A percentile compares a stretch with the other conserved stretches of the same genome.
phyloP scores from a whole-genome alignment of 768 basidiomycete genomes.

The Chlorophyllum brunneum region DNA sequence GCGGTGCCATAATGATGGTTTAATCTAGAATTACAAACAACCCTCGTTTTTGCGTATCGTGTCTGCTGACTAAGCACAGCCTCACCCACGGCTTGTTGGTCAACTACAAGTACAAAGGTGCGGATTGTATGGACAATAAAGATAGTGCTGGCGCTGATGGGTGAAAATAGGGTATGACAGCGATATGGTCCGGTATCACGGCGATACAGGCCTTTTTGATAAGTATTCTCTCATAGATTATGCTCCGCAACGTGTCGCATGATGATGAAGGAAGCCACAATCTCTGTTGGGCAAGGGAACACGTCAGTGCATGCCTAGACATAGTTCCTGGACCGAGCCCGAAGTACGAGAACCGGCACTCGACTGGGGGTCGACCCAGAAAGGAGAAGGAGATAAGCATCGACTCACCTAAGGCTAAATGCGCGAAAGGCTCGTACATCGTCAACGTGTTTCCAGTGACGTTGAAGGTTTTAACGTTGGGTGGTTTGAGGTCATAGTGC shows the following conservation, averaged over 20 bases:
- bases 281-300: constrained; percentile 32
- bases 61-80: constrained; percentile 8
- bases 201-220: neutral
- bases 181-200: constrained; percentile 12
- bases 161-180: neutral
- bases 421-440: constrained; percentile 50
- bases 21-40: neutral
- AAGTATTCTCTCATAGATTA: constrained; percentile 24
- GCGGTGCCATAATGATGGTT: constrained; percentile 11
- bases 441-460: constrained; percentile 63
- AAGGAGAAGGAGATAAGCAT: too few relatives aligned
- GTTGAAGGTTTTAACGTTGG: constrained; percentile 49
- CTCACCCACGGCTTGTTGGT: constrained; percentile 1
- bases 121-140: constrained; percentile 1
- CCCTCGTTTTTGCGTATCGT: neutral
- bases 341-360: constrained; percentile 3
- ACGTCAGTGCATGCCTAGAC: neutral
- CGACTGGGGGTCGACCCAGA: too few relatives aligned
- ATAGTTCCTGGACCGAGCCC: neutral
- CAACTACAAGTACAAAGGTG: neutral
- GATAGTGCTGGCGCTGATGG: neutral
- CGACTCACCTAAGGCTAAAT: constrained; percentile 49
- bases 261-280: constrained; percentile 55
- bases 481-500: constrained; percentile 59
- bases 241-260: constrained; percentile 60